phyloP scores from a whole-genome alignment of 2,329 filamentous ascomycete species.

The Aureobasidium sp. region DNA sequence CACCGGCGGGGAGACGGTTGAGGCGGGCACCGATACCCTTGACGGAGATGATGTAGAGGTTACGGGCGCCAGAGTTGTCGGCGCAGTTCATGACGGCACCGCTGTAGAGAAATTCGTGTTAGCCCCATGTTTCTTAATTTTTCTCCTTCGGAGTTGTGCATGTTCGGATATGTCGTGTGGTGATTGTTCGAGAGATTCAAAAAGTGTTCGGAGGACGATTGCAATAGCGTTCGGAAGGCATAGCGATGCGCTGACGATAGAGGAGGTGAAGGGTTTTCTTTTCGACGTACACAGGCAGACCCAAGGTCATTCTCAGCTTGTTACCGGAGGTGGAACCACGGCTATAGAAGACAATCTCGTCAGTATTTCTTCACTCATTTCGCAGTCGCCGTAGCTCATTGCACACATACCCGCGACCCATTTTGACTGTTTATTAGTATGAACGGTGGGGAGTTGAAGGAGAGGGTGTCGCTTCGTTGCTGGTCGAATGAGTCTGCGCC shows the following conservation, averaged over 20 bases:
- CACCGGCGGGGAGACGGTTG: slow-evolving; percentile 93
- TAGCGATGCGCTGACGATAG: slow-evolving; percentile 8
- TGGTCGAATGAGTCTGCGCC: slow-evolving; percentile 7
- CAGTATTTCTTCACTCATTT: slow-evolving; percentile 12
- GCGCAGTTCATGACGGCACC: slow-evolving; percentile 99
- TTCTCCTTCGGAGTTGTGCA: background rate
- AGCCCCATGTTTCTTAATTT: slow-evolving; percentile 3
- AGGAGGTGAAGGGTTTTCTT: slow-evolving; percentile 2
- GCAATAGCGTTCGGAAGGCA: slow-evolving; percentile 2
- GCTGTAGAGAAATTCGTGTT: slow-evolving; percentile 43
- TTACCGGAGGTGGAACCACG: slow-evolving; percentile 90
- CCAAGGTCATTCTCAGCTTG: slow-evolving; percentile 99
- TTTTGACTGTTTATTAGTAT: slow-evolving; percentile 29
- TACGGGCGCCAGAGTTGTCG: slow-evolving; percentile 95
- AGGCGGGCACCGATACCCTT: slow-evolving; percentile 97
- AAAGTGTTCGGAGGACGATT: slow-evolving; percentile 1
- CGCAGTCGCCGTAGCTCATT: slow-evolving; percentile 18
- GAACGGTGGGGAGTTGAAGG: slow-evolving; percentile 12
- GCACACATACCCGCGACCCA: slow-evolving; percentile 34
- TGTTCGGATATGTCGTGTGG: background rate
- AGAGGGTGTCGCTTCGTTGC: slow-evolving; percentile 20
- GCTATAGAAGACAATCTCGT: slow-evolving; percentile 33
- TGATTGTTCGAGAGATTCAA: background rate
- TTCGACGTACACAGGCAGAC: slow-evolving; percentile 93
- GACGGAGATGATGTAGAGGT: slow-evolving; percentile 99